Percentiles rank a stretch among this genome's conserved stretches.
phyloP scores from a whole-genome alignment of 2,329 filamentous ascomycete genomes.

The Metarhizium anisopliae region DNA sequence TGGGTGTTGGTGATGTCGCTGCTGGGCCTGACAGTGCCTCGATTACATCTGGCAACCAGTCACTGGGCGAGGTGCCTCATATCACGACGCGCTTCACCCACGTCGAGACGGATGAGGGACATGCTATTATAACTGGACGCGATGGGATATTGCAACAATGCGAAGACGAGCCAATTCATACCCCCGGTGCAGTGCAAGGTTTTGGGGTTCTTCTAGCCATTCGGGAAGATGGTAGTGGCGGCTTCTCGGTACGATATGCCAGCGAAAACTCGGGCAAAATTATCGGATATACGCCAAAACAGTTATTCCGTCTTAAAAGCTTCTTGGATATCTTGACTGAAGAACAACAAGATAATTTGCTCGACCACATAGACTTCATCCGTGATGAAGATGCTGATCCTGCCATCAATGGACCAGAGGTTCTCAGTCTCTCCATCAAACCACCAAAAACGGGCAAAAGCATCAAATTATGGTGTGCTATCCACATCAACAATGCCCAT shows the following conservation, averaged over 20 bases:
- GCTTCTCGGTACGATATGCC: conserved; percentile 60
- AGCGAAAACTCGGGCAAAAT: conserved; percentile 74
- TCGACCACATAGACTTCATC: conserved; percentile 84
- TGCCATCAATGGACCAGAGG: conserved; percentile 67
- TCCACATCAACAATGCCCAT: conserved; percentile 64
- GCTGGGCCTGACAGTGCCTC: conserved; percentile 9
- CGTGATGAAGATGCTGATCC: conserved; percentile 74
- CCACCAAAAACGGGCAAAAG: conserved; percentile 40
- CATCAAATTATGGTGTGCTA: conserved; percentile 77
- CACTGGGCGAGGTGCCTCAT: conserved; percentile 32
- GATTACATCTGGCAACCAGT: conserved; percentile 12
- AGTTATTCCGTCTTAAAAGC: conserved; percentile 64
- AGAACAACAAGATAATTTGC: conserved; percentile 72
- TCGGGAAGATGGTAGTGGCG: conserved; percentile 59
- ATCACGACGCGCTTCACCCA: conserved; percentile 73
- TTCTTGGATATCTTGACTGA: conserved; percentile 80
- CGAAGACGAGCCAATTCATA: conserved; percentile 86
- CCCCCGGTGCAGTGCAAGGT: conserved; percentile 71
- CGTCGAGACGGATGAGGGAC: conserved; percentile 64
- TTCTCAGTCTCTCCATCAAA: conserved; percentile 72
- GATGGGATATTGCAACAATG: conserved; percentile 68
- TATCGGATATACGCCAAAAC: conserved; percentile 66
- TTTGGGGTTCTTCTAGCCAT: conserved; percentile 73
- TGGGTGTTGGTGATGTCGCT: not conserved
- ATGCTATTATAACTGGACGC: conserved; percentile 73